phyloP scores from a whole-genome alignment of 805 yeast species.

The Candida germanica region DNA sequence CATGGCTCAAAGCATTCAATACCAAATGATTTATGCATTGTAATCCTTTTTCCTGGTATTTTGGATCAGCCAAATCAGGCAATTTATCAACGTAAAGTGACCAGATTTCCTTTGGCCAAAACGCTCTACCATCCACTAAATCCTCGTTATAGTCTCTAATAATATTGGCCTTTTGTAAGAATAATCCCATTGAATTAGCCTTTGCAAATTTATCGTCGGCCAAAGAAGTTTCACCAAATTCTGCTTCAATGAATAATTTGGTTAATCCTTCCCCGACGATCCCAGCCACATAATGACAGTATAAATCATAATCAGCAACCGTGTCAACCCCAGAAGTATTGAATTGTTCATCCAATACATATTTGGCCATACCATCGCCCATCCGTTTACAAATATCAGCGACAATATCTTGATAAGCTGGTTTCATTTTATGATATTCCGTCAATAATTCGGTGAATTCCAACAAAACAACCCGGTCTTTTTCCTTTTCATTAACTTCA shows the following conservation, averaged over 20 bases:
- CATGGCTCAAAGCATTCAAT: constrained; percentile 74
- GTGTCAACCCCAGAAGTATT: constrained; percentile 78
- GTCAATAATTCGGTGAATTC: constrained; percentile 67
- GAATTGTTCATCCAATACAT: constrained; percentile 72
- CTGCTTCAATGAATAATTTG: constrained; percentile 70
- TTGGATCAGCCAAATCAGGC: constrained; percentile 48
- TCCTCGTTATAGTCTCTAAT: constrained; percentile 95
- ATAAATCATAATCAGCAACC: constrained; percentile 76
- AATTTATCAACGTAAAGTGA: constrained; percentile 66
- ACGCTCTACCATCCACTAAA: constrained; percentile 83
- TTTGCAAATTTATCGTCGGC: constrained; percentile 52
- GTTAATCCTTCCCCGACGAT: constrained; percentile 96
- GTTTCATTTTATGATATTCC: constrained; percentile 71
- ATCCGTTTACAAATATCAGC: constrained; percentile 74
- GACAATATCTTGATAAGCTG: constrained; percentile 75
- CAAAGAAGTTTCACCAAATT: constrained; percentile 54
- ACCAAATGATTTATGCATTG: constrained; percentile 80
- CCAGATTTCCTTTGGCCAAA: constrained; percentile 97
- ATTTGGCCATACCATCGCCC: constrained; percentile 99
- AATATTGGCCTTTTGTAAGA: constrained; percentile 92
- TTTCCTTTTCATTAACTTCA: constrained; percentile 72
- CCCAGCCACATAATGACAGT: constrained; percentile 98
- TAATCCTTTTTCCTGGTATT: constrained; percentile 57
- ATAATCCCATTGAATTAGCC: constrained; percentile 88
- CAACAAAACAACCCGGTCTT: constrained; percentile 77